Evolutionary conservation across 1,284 basidiomycete genomes (phyloP).

Genomic region (Sporisorium graminicola): DNA sequence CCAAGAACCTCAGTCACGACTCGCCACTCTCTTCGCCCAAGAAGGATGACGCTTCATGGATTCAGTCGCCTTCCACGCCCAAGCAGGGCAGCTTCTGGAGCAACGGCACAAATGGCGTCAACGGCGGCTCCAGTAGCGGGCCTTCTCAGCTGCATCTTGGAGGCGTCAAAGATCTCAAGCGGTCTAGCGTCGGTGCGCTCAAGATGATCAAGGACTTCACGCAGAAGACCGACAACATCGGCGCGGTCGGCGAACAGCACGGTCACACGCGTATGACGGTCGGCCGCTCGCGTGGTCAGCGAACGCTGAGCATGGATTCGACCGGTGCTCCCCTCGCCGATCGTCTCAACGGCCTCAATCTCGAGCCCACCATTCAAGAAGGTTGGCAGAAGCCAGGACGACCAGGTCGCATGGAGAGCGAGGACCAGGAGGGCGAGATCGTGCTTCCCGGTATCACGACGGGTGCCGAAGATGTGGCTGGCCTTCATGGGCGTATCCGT

Average conservation of each 20-base stretch:
- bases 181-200: slow-evolving; percentile 62
- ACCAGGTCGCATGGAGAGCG: slow-evolving; percentile 63
- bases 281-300: slow-evolving; percentile 43
- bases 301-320: slow-evolving; percentile 44
- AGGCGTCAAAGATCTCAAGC: slow-evolving; percentile 61
- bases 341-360: slow-evolving; percentile 28
- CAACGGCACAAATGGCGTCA: slow-evolving; percentile 21
- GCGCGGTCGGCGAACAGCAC: slow-evolving; percentile 23
- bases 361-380: slow-evolving; percentile 48
- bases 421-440: slow-evolving; percentile 65
- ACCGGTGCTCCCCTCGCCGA: slow-evolving; percentile 16
- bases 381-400: slow-evolving; percentile 53
- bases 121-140: slow-evolving; percentile 11
- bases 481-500: slow-evolving; percentile 64
- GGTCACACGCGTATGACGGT: slow-evolving; percentile 61
- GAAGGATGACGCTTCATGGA: slow-evolving; percentile 60
- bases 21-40: slow-evolving; percentile 47
- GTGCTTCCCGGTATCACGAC: slow-evolving; percentile 66
- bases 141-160: slow-evolving; percentile 61
- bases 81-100: slow-evolving; percentile 61
- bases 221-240: slow-evolving; percentile 44
- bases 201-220: slow-evolving; percentile 65
- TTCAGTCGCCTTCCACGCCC: slow-evolving; percentile 45
- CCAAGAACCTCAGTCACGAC: slow-evolving; percentile 45
- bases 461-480: slow-evolving; percentile 66